These are phyloP conservation scores for Plectosphaerella plurivora DNA, from an alignment of 2,329 filamentous ascomycete species.

Conservation along the genomic window DNA sequence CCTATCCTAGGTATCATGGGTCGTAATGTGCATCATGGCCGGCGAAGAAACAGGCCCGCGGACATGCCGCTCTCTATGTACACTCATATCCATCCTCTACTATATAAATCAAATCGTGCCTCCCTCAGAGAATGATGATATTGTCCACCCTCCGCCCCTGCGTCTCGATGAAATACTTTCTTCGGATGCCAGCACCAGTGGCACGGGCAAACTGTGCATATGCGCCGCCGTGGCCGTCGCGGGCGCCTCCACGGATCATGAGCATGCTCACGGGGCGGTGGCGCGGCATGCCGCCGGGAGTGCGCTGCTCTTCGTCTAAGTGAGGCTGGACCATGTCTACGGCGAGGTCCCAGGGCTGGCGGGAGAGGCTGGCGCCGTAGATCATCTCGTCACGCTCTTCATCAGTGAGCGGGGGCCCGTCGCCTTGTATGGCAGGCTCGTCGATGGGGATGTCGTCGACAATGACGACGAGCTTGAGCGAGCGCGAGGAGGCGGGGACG, in stretches of 20 bases:
- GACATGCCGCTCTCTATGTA: background rate
- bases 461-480: slow-evolving; percentile 77
- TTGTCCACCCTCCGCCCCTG: slow-evolving; percentile 77
- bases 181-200: slow-evolving; percentile 67
- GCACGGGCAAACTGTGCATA: slow-evolving; percentile 60
- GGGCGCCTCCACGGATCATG: slow-evolving; percentile 70
- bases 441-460: slow-evolving; percentile 45
- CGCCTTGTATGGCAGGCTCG: slow-evolving; percentile 39
- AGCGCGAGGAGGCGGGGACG: slow-evolving; percentile 55
- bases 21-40: no score
- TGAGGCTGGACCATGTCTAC: slow-evolving; percentile 53
- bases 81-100: background rate
- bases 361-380: slow-evolving; percentile 12
- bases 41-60: background rate
- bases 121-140: slow-evolving; percentile 52
- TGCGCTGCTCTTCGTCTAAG: slow-evolving; percentile 70
- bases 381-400: slow-evolving; percentile 23
- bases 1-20: no score
- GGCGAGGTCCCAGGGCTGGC: slow-evolving; percentile 12
- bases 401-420: slow-evolving; percentile 24
- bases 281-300: slow-evolving; percentile 63
- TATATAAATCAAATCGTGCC: background rate
- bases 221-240: slow-evolving; percentile 35
- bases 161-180: slow-evolving; percentile 76
- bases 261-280: slow-evolving; percentile 75